A percentile compares a stretch with the other conserved stretches of the same genome.
Conservation (phyloP, 139 green algal species). For the Chlamydomonas sphaeroides region DNA sequence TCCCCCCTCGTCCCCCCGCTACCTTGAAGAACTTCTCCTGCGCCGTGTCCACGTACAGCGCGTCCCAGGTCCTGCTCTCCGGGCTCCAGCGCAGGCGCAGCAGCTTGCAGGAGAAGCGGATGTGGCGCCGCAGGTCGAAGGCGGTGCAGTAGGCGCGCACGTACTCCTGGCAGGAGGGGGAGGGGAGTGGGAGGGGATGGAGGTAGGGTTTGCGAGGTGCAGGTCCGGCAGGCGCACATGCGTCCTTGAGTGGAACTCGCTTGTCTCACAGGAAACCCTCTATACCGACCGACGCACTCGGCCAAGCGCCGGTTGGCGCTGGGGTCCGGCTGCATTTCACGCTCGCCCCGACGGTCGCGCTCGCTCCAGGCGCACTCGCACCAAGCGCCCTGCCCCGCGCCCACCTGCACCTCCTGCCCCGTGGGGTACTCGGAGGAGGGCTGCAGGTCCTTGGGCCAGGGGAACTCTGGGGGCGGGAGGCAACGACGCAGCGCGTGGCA, state of each 20-base stretch:
- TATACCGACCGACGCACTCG: not conserved
- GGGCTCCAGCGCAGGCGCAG: conserved; percentile 18
- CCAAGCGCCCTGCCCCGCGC: too few species aligned
- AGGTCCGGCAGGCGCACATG: too few species aligned
- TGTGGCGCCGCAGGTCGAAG: conserved; percentile 24
- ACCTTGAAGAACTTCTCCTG: conserved; percentile 26
- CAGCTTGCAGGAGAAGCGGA: conserved; percentile 34
- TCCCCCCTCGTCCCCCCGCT: too few species aligned
- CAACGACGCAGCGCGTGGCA: too few species aligned
- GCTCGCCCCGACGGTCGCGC: too few species aligned
- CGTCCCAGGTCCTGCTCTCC: not conserved
- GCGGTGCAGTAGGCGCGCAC: not conserved
- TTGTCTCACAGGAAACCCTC: too few species aligned
- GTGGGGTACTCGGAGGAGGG: conserved; percentile 17
- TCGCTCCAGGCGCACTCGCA: too few species aligned
- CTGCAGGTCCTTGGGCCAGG: conserved; percentile 35
- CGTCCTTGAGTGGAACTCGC: too few species aligned
- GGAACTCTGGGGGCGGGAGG: conserved; percentile 1
- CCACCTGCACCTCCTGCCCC: conserved; percentile 15
- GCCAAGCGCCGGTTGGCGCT: too few species aligned
- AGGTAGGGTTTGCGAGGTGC: too few species aligned
- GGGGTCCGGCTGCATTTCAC: too few species aligned
- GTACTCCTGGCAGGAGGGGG: not conserved
- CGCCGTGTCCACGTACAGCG: conserved; percentile 16
- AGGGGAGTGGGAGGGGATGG: too few species aligned